Evolutionary conservation across 192 early-diverging fungal species (phyloP).

Genomic region (Entomortierella lignicola): DNA sequence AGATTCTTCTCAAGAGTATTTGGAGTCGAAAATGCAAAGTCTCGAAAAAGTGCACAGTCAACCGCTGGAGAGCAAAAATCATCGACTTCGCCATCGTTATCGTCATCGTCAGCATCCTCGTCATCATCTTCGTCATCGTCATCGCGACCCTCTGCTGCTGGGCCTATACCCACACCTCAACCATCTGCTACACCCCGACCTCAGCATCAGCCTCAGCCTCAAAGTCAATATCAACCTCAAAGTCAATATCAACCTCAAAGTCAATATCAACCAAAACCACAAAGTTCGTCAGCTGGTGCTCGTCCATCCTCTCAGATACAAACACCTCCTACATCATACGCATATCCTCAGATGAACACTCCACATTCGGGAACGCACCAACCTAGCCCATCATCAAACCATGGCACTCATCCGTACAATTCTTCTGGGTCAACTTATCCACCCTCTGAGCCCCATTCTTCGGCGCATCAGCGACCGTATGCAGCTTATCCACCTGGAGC

Average conservation of each 20-base stretch:
- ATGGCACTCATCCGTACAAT: background rate
- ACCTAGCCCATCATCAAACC: background rate
- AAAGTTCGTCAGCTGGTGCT: background rate
- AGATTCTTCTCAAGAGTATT: slow-evolving; percentile 38
- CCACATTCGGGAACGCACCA: background rate
- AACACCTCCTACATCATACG: background rate
- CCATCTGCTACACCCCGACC: background rate
- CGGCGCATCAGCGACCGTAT: background rate
- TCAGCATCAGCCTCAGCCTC: slow-evolving; percentile 2
- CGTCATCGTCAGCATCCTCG: background rate
- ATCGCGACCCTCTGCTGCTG: too few relatives aligned
- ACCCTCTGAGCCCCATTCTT: background rate
- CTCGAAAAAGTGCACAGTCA: background rate
- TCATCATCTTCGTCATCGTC: background rate
- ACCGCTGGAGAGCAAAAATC: background rate
- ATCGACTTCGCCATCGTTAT: background rate
- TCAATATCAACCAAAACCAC: slow-evolving; percentile 15
- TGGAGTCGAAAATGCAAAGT: slow-evolving; percentile 5
- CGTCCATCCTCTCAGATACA: background rate
- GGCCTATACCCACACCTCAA: background rate
- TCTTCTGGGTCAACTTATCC: background rate
- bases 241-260: slow-evolving; percentile 1
- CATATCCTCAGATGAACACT: slow-evolving; percentile 4
- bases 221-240: slow-evolving; percentile 1
- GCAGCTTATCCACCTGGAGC: slow-evolving; percentile 9